Percentiles rank a stretch among this genome's conserved stretches.
These are phyloP conservation scores for Aristolochia fimbriata DNA, from an alignment of 164 flowering plant species.

Conservation along the genomic window DNA sequence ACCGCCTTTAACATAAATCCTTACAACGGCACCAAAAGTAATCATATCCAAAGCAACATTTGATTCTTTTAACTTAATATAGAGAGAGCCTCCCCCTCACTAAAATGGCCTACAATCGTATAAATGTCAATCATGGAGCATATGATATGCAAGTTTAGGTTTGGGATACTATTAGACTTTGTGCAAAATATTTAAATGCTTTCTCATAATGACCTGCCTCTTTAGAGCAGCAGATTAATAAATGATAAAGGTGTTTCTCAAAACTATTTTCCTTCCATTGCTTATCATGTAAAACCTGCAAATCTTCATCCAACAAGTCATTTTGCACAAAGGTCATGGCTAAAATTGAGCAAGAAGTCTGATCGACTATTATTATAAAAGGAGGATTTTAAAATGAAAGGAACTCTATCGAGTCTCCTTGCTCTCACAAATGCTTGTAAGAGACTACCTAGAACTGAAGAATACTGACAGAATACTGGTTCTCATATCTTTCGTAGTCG, in stretches of 20 bases:
- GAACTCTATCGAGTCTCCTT: constrained; percentile 50
- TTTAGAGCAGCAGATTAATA: constrained; percentile 82
- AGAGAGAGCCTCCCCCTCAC: constrained; percentile 59
- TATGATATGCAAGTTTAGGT: constrained; percentile 65
- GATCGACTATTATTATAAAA: constrained; percentile 56
- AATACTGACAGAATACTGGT: constrained; percentile 60
- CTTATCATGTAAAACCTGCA: constrained; percentile 45
- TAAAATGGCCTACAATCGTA: constrained; percentile 38
- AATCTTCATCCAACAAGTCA: constrained; percentile 55
- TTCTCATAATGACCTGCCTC: constrained; percentile 49
- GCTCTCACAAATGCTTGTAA: constrained; percentile 69
- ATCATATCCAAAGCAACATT: constrained; percentile 55
- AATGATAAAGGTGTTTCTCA: constrained; percentile 83
- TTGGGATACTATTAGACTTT: constrained; percentile 35
- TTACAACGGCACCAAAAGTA: constrained; percentile 57
- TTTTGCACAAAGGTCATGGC: constrained; percentile 74
- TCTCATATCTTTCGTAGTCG: constrained; percentile 61
- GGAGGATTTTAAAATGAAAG: constrained; percentile 43
- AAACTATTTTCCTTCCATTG: constrained; percentile 63
- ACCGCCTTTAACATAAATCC: constrained; percentile 77
- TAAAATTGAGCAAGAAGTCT: constrained; percentile 66
- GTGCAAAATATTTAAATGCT: constrained; percentile 50
- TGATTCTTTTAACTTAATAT: constrained; percentile 43
- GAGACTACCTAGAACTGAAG: constrained; percentile 66
- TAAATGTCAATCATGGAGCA: constrained; percentile 90